Conservation (phyloP, 352 stramenopile species). For the Saprolegnia diclina region DNA sequence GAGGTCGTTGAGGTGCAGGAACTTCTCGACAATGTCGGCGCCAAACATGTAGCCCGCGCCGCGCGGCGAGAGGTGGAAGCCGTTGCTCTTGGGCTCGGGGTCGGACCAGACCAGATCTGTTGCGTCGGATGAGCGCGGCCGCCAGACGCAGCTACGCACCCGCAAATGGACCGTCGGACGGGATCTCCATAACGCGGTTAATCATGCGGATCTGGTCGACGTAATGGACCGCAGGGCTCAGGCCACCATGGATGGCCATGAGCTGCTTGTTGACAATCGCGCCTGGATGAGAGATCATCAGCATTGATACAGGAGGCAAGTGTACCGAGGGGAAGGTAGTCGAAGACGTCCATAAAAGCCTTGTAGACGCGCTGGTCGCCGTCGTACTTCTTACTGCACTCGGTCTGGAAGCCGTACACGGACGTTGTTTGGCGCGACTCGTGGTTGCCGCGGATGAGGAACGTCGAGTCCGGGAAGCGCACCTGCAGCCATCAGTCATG, state of each 20-base stretch:
- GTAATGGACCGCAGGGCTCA: slow-evolving; percentile 65
- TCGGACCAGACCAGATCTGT: slow-evolving; percentile 81
- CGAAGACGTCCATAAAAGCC: slow-evolving; percentile 72
- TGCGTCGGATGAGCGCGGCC: neutral
- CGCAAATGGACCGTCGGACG: slow-evolving; percentile 64
- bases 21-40: slow-evolving; percentile 77
- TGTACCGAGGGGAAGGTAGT: slow-evolving; percentile 53
- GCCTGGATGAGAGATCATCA: slow-evolving; percentile 57
- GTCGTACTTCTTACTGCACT: slow-evolving; percentile 83
- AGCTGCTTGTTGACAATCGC: slow-evolving; percentile 69
- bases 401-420: slow-evolving; percentile 80
- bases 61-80: slow-evolving; percentile 79
- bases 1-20: slow-evolving; percentile 76
- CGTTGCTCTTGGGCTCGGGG: slow-evolving; percentile 67
- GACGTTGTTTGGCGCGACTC: slow-evolving; percentile 83
- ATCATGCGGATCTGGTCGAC: slow-evolving; percentile 92
- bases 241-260: slow-evolving; percentile 57
- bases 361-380: slow-evolving; percentile 67
- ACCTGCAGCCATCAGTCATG: slow-evolving; percentile 55
- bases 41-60: slow-evolving; percentile 85
- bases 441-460: slow-evolving; percentile 94
- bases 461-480: slow-evolving; percentile 88
- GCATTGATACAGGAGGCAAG: slow-evolving; percentile 85
- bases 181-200: slow-evolving; percentile 74
- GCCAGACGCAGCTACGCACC: neutral